A percentile compares a stretch with the other conserved stretches of the same genome.
These are phyloP conservation scores for Apiospora koreana DNA, from an alignment of 2,329 filamentous ascomycete genomes.

Conservation along the genomic window DNA sequence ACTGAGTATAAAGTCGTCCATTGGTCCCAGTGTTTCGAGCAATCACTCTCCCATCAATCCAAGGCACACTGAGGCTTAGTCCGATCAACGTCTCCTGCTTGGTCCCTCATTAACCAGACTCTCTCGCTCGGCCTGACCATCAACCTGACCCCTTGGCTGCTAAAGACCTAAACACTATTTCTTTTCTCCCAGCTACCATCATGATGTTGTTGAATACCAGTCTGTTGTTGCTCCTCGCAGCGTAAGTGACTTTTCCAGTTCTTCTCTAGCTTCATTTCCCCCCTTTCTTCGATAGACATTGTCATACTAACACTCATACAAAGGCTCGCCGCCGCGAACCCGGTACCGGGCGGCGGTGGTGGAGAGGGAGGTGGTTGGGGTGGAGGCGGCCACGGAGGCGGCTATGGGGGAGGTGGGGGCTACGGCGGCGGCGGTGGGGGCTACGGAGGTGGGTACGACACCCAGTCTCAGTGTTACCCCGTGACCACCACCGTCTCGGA, in stretches of 20 bases:
- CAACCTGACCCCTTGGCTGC: not conserved
- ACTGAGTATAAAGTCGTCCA: not conserved
- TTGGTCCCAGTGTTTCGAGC: not conserved
- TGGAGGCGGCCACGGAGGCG: not conserved
- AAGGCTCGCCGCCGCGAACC: constrained; percentile 6
- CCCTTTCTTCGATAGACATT: not conserved
- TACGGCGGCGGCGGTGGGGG: not conserved
- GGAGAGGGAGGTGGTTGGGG: not conserved
- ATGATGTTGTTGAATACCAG: not conserved
- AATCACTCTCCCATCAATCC: not conserved
- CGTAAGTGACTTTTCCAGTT: not conserved
- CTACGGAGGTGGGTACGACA: not conserved
- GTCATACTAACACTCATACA: not conserved
- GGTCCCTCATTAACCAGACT: not conserved
- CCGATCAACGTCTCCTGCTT: not conserved
- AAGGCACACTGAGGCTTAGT: not conserved
- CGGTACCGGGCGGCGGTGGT: not conserved
- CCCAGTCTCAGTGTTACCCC: not conserved
- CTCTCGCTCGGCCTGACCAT: not conserved
- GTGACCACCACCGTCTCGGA: not conserved
- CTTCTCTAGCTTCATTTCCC: too few species aligned
- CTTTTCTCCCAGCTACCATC: not conserved
- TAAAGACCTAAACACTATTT: not conserved
- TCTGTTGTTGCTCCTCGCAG: not conserved
- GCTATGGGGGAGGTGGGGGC: not conserved